Base-by-base conservation (phyloP, 371 early-diverging fungal genomes). In the Syncephalastrum monosporum region DNA sequence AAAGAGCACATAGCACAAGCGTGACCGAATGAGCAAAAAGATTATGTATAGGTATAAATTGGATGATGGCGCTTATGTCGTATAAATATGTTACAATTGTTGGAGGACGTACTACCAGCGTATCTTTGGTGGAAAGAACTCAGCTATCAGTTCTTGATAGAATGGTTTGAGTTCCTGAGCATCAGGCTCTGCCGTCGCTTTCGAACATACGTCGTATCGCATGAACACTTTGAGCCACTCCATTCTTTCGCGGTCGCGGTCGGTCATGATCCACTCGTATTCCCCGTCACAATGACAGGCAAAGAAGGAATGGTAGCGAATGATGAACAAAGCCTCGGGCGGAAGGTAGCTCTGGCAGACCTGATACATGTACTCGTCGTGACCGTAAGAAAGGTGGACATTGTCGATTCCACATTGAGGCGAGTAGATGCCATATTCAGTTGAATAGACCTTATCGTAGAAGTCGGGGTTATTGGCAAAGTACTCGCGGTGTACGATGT, bases 241-340 rank as follows among this genome's bases (percentile, higher is more conserved):
- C 71, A 84, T 69, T 76, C 74, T 74, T 16, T 65, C 56, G 10
- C 55, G 45, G 61, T 85, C 86, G 2, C 66, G 29, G 2, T 80
- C 71, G 42, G 72, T 71, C 59, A 85, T 49, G 7, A 85, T 57
- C 69, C 79, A 74, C 14, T 52, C 33, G 47, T 85, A 85, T 21
- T 65, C 72, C 0, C 71, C 71, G 6, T 74, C 79, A 4, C 66
- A 71, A 52, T 85, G 86, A 46, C 68, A 74, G 14, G 83, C 27
- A 56, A 83, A 85, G 59, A 83, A 85, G 2, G 82, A 82, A 61
- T 85, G 86, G 51, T 69, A 79, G 2, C 83, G 71, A 53, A 85
- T 72, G 21, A 82, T 74, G 54, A 70, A 76, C 3, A 68, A 42
- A 0, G 80, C 84, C 47, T 84, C 77, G 10, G 47, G 43, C 0